Evolutionary conservation across 768 basidiomycete species (phyloP), one percentile per base, ranked within the genome.

Genomic region (Lanmaoa pseudosensibilis): DNA sequence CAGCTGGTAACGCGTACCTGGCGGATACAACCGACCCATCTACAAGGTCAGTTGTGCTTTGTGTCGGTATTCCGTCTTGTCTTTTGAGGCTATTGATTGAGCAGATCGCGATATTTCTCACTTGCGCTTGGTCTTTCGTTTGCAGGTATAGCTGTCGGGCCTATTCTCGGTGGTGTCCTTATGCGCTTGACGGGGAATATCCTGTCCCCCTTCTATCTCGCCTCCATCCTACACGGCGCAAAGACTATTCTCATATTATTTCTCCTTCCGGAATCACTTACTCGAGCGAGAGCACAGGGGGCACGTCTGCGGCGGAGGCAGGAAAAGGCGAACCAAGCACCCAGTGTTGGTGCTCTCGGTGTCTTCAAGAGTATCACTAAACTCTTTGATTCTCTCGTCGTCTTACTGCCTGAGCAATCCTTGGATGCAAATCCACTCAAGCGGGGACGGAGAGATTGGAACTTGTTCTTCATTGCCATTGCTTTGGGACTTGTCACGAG

Each of bases 221-320:
- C 87, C 10, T 68, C 77, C 5, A 58, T 66, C 10, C 56, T 84
- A 8, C 85, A 89, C 58, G 23, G 77, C 23, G 9, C 83, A 44
- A 84, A 82, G 61, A 69, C 80, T 2, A 46, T 78, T 40, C 61
- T 85, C 46, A 65, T 83, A 27, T 79, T 83, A 70, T 71, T 86
- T 55, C 27, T 91, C 57, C 65, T 95, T 46, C 94, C 94, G 0
- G 93, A 97, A 70, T 91, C 92, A 0, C 77, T 94, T 2, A 81
- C 86, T 11, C 65, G 70, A 36, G 73, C 69, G 0, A 74, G 82
- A 50, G 84, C 80, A 53, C 58, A 61, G 54, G 53, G 63, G 40
- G 64, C 68, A 56, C 39, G 59, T 52, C 38, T 59, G 50, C 65
- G 65, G 5, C 19, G 41, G 27, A 52, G 33, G 51, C 47, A 54